A percentile compares a stretch with the other conserved stretches of the same genome.
Evolutionary conservation across 768 basidiomycete species (phyloP).

Genomic region (Tulasnella sp.): DNA sequence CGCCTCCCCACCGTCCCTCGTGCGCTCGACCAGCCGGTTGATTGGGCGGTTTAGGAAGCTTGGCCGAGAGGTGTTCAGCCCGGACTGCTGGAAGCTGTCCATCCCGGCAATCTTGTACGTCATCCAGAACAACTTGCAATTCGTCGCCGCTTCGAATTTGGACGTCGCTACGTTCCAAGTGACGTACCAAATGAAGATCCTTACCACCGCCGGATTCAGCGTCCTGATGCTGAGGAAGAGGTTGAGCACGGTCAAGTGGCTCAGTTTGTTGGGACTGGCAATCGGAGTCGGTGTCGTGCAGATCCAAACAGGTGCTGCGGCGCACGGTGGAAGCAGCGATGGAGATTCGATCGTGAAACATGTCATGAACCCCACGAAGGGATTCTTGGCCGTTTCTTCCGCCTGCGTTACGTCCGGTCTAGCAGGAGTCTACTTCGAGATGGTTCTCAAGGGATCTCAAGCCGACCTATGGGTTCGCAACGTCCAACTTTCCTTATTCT

Average conservation of each 20-base stretch:
- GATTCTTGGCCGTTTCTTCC: constrained; percentile 79
- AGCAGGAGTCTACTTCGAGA: constrained; percentile 97
- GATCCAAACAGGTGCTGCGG: constrained; percentile 53
- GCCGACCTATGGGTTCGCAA: constrained; percentile 94
- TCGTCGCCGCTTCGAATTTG: constrained; percentile 86
- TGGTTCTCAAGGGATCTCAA: constrained; percentile 86
- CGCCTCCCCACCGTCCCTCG: background rate
- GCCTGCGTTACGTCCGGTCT: constrained; percentile 95
- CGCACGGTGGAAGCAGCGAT: background rate
- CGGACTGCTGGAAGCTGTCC: constrained; percentile 94
- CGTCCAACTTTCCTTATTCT: constrained; percentile 91
- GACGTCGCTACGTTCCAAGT: constrained; percentile 94
- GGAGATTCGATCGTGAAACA: constrained; percentile 27
- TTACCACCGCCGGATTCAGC: constrained; percentile 86
- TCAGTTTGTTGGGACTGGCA: constrained; percentile 75
- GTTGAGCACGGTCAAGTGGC: constrained; percentile 69
- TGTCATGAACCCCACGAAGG: constrained; percentile 72
- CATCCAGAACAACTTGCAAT: constrained; percentile 93
- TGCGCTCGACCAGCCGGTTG: too few relatives aligned
- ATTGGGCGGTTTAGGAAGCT: constrained; percentile 51
- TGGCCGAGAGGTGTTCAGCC: constrained; percentile 65
- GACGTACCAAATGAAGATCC: constrained; percentile 96
- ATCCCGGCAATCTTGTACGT: constrained; percentile 96
- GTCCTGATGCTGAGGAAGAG: constrained; percentile 78
- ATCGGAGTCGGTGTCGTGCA: constrained; percentile 88